These are phyloP conservation scores for Suillus spraguei DNA, from an alignment of 768 basidiomycete species.

Conservation along the genomic window DNA sequence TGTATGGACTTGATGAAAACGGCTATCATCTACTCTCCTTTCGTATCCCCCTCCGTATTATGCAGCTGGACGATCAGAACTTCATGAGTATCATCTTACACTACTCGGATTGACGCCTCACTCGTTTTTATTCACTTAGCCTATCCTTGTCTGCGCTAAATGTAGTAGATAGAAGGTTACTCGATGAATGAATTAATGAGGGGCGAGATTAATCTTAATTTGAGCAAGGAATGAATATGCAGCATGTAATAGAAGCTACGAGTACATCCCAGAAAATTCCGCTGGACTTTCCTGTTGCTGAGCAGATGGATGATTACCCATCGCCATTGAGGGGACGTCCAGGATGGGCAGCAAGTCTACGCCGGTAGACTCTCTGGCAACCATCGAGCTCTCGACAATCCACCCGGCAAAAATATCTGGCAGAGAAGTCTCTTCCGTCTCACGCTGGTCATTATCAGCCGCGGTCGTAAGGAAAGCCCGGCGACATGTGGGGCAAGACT, in stretches of 20 bases:
- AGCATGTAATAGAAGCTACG: conserved; percentile 33
- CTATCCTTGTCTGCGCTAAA: conserved; percentile 22
- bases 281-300: conserved; percentile 25
- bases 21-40: conserved; percentile 36
- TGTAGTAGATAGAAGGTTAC: conserved; percentile 29
- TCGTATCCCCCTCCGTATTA: conserved; percentile 18
- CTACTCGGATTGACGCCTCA: conserved; percentile 22
- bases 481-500: conserved; percentile 71
- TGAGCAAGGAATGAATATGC: background rate
- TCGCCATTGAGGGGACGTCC: conserved; percentile 17
- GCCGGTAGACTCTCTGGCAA: conserved; percentile 17
- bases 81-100: conserved; percentile 24
- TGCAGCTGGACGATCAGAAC: conserved; percentile 22
- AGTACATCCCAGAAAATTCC: conserved; percentile 61
- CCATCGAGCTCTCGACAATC: conserved; percentile 23
- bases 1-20: conserved; percentile 25
- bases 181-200: conserved; percentile 19
- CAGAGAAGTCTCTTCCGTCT: conserved; percentile 5
- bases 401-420: conserved; percentile 20
- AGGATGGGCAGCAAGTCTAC: conserved; percentile 23
- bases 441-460: conserved; percentile 17
- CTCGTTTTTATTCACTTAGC: conserved; percentile 20
- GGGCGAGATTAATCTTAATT: conserved; percentile 19
- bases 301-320: conserved; percentile 6
- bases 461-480: conserved; percentile 39